A percentile compares a stretch with the other conserved stretches of the same genome.
phyloP scores from a whole-genome alignment of 1,284 basidiomycete genomes.

The Puccinia polysora region DNA sequence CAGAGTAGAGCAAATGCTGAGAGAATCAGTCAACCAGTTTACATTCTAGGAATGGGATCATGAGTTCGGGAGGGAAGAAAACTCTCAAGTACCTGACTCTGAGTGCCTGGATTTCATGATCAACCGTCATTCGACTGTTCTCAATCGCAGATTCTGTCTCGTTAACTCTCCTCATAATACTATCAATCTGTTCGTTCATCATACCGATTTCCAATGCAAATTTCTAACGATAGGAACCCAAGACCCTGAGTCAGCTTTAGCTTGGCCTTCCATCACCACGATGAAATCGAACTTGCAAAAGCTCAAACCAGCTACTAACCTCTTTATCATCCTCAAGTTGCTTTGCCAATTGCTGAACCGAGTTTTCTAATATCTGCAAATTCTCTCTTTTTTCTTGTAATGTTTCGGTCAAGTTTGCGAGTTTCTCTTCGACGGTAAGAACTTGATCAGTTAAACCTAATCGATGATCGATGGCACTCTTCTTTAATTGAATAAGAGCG shows the following conservation, averaged over 20 bases:
- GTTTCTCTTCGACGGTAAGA: conserved; percentile 70
- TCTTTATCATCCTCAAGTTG: conserved; percentile 72
- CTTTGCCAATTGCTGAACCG: conserved; percentile 55
- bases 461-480: conserved; percentile 64
- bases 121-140: conserved; percentile 4
- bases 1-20: neutral
- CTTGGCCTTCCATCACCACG: neutral
- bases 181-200: conserved; percentile 35
- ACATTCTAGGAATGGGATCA: neutral
- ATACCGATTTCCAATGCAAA: conserved; percentile 11
- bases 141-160: conserved; percentile 18
- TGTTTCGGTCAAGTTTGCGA: conserved; percentile 61
- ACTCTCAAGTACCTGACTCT: conserved; percentile 12
- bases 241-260: neutral
- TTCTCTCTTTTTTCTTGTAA: conserved; percentile 61
- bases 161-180: conserved; percentile 6
- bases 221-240: conserved; percentile 27
- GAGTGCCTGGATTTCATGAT: conserved; percentile 30
- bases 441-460: conserved; percentile 67
- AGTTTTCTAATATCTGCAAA: conserved; percentile 62
- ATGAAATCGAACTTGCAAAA: neutral
- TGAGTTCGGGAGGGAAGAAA: neutral
- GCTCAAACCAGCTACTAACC: conserved; percentile 56
- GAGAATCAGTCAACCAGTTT: neutral
- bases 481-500: conserved; percentile 65